Evolutionary conservation across 176 grass and related monocot species (phyloP), one percentile per base, ranked within the genome.

Genomic region (Coix lacrymajobi): DNA sequence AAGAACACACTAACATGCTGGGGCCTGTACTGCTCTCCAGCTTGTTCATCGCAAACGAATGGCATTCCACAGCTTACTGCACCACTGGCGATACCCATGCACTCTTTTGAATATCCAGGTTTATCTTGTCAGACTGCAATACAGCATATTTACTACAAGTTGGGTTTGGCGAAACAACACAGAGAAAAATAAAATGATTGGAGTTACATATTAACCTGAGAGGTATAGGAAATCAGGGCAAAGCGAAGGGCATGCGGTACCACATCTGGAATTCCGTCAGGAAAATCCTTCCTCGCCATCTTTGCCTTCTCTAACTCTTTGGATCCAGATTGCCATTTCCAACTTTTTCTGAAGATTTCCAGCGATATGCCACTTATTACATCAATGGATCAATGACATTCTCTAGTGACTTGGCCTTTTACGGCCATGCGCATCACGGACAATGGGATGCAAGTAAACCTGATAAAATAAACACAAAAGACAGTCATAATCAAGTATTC

Each of bases 61-160:
- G 24, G 83, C 89, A 81, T 94, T 94, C 92, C 92, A 94, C 34
- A 94, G 71, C 56, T 94, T 94, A 63, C 91, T 94, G 73, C 92
- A 94, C 92, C 89, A 94, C 62, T 87, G 89, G 29, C 92, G 69
- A 39, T 91, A 94, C 0, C 89, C 89, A 69, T 87, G 51, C 49
- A 94, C 92, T 66, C 92, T 56, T 36, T 85, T 76, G 46, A n/a
- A 94, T 89, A 86, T 94, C 92, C 46, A 94, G 57, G 51, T 91
- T 94, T 77, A 94, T 94, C 84, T 87, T 94, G 51, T 94, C 92
- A 29, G 92, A 91, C 85, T 91, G 67, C 62, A 83, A 82, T n/a
- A 78, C 56, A 24, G 34, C 13, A 17, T 33, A 66, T 28, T 68
- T 72, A 77, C 69, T 66, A 29, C 28, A 25, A 79, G 28, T n/a